A percentile compares a stretch with the other conserved stretches of the same genome.
These are phyloP conservation scores for Coniochaeta sp. DNA, from an alignment of 2,329 filamentous ascomycete species.

Conservation along the genomic window DNA sequence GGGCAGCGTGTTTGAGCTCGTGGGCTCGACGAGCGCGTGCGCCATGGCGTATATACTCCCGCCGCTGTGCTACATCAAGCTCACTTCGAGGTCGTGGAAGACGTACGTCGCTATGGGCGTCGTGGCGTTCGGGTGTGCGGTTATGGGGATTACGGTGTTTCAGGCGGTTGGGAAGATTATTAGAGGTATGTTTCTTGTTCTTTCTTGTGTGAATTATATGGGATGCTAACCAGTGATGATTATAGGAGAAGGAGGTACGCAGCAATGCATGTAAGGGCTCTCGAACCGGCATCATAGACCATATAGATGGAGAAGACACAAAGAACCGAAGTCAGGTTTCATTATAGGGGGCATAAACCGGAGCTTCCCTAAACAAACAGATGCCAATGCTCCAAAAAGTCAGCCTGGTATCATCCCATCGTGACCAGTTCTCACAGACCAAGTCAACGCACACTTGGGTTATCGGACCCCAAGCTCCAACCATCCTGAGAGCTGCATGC, in stretches of 20 bases:
- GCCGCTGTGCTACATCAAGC: slow-evolving; percentile 89
- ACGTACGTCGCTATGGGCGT: slow-evolving; percentile 21
- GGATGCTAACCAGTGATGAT: neutral
- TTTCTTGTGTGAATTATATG: neutral
- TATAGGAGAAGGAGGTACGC: slow-evolving; percentile 18
- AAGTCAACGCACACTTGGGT: no score
- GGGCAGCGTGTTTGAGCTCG: slow-evolving; percentile 89
- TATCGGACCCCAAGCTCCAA: no score
- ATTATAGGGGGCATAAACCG: no score
- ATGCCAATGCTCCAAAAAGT: no score
- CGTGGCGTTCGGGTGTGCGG: slow-evolving; percentile 19
- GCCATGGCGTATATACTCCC: slow-evolving; percentile 93
- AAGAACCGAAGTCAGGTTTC: no score
- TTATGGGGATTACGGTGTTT: slow-evolving; percentile 22
- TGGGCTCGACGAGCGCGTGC: slow-evolving; percentile 90
- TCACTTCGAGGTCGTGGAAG: slow-evolving; percentile 56
- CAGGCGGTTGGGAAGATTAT: slow-evolving; percentile 22
- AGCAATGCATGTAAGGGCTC: slow-evolving; percentile 17
- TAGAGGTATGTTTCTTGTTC: slow-evolving; percentile 13
- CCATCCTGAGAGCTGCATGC: neutral
- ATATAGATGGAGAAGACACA: neutral
- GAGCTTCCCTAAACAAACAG: no score
- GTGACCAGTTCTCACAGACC: no score
- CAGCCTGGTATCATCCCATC: no score
- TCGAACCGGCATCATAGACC: neutral